These are phyloP conservation scores for Tephrocybe sp. DNA, from an alignment of 768 basidiomycete species.

Conservation along the genomic window DNA sequence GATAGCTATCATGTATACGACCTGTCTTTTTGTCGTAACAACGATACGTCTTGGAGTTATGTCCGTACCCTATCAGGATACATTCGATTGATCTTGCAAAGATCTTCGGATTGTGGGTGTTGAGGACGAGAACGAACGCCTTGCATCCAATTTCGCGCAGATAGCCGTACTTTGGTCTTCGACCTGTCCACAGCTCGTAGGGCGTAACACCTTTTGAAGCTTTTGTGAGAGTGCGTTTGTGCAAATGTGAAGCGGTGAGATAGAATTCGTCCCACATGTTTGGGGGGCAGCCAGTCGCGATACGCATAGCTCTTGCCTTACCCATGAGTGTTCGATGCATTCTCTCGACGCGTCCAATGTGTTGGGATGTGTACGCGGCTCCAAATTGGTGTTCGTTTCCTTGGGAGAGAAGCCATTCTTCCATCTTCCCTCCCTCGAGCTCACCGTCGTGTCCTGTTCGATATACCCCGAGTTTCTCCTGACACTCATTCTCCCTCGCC, in stretches of 20 bases:
- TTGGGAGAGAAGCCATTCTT: slow-evolving; percentile 6
- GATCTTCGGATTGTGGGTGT: slow-evolving; percentile 28
- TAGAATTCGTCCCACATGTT: slow-evolving; percentile 29
- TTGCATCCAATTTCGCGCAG: slow-evolving; percentile 31
- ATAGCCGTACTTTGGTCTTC: slow-evolving; percentile 25
- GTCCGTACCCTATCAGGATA: slow-evolving; percentile 35
- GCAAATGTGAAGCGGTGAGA: slow-evolving; percentile 17
- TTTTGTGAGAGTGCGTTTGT: slow-evolving; percentile 1
- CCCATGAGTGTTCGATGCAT: slow-evolving; percentile 28
- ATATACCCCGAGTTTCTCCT: background rate
- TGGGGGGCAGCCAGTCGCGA: slow-evolving; percentile 17
- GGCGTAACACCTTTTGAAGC: slow-evolving; percentile 15
- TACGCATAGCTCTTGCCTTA: slow-evolving; percentile 23
- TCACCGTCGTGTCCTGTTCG: slow-evolving; percentile 22
- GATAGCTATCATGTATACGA: slow-evolving; percentile 19
- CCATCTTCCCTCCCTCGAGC: slow-evolving; percentile 14
- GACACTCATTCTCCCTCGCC: background rate
- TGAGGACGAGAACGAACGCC: slow-evolving; percentile 32
- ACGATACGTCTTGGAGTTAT: slow-evolving; percentile 31
- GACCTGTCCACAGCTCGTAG: slow-evolving; percentile 17
- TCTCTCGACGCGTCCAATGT: slow-evolving; percentile 32
- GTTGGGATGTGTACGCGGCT: slow-evolving; percentile 27
- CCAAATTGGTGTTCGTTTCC: slow-evolving; percentile 19
- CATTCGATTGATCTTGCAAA: slow-evolving; percentile 28
- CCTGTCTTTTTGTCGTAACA: slow-evolving; percentile 24